Conservation (phyloP, 2,329 filamentous ascomycete species). For the Cordyceps tenuipes region DNA sequence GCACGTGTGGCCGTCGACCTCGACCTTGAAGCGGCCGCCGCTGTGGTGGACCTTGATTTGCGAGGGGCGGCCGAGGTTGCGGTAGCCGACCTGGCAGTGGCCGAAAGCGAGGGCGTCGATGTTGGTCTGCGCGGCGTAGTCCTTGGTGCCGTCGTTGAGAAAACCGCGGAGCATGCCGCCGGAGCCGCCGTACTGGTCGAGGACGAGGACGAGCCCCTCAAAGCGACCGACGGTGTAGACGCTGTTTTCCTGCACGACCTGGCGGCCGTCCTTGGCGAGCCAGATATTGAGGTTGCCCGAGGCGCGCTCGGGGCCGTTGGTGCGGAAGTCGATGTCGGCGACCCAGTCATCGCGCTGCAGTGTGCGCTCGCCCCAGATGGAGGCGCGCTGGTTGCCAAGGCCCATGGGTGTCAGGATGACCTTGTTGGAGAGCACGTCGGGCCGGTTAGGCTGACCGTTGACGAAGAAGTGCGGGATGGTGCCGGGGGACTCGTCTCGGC, state of each 20-base stretch:
- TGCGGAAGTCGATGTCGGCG: slow-evolving; percentile 79
- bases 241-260: slow-evolving; percentile 60
- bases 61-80: slow-evolving; percentile 80
- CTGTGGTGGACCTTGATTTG: slow-evolving; percentile 66
- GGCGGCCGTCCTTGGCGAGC: slow-evolving; percentile 65
- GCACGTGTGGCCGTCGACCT: slow-evolving; percentile 71
- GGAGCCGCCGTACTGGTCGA: slow-evolving; percentile 72
- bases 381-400: slow-evolving; percentile 76
- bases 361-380: slow-evolving; percentile 65
- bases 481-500: slow-evolving; percentile 43
- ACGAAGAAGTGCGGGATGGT: slow-evolving; percentile 47
- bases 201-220: slow-evolving; percentile 79
- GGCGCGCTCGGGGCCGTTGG: slow-evolving; percentile 73
- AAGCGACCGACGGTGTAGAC: slow-evolving; percentile 80
- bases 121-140: slow-evolving; percentile 67
- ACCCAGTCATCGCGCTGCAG: slow-evolving; percentile 65
- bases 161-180: slow-evolving; percentile 84
- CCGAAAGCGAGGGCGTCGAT: slow-evolving; percentile 86
- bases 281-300: slow-evolving; percentile 90
- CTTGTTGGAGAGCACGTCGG: slow-evolving; percentile 75
- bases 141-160: slow-evolving; percentile 79
- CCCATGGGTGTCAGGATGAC: slow-evolving; percentile 83
- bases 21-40: slow-evolving; percentile 60
- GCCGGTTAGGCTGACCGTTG: slow-evolving; percentile 44
- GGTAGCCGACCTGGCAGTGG: slow-evolving; percentile 83